Evolutionary conservation across 306 rosid species (phyloP).

Genomic region (Corylus americana): DNA sequence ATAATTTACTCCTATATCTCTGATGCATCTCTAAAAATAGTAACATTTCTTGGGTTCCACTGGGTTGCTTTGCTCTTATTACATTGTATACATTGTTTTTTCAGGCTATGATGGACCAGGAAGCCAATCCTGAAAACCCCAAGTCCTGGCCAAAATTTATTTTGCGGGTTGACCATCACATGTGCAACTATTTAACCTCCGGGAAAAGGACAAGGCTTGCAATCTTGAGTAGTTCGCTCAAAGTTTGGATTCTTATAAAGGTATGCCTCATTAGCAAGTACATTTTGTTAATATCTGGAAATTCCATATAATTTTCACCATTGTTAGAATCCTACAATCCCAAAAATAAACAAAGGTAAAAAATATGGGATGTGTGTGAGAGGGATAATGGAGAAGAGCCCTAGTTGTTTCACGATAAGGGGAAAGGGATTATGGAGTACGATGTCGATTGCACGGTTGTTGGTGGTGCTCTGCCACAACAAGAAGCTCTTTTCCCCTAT

Average conservation of each 20-base stretch:
- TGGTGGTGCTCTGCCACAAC: too few species aligned
- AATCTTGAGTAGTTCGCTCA: constrained; percentile 84
- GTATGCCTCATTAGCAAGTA: constrained; percentile 37
- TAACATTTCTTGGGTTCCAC: neutral
- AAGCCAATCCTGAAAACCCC: constrained; percentile 70
- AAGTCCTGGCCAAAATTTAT: constrained; percentile 89
- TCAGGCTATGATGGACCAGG: constrained; percentile 70
- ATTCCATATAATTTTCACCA: constrained; percentile 4
- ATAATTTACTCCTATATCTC: neutral
- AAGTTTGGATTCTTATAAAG: constrained; percentile 92
- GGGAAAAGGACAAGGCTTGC: constrained; percentile 92
- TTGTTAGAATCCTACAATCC: constrained; percentile 15
- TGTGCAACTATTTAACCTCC: constrained; percentile 79
- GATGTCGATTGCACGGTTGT: too few species aligned
- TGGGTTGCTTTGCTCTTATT: neutral
- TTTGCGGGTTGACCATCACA: constrained; percentile 78
- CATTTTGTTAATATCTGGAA: constrained; percentile 13
- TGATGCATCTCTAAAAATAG: neutral
- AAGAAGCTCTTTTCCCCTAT: too few species aligned
- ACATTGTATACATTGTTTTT: constrained; percentile 3
- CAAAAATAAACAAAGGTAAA: constrained; percentile 11
- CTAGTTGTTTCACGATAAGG: too few species aligned
- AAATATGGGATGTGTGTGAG: neutral
- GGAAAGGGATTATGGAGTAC: too few species aligned
- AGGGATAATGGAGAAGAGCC: too few species aligned